Conservation (phyloP, 2,329 filamentous ascomycete genomes). For the Trichophyton benhamiae region DNA sequence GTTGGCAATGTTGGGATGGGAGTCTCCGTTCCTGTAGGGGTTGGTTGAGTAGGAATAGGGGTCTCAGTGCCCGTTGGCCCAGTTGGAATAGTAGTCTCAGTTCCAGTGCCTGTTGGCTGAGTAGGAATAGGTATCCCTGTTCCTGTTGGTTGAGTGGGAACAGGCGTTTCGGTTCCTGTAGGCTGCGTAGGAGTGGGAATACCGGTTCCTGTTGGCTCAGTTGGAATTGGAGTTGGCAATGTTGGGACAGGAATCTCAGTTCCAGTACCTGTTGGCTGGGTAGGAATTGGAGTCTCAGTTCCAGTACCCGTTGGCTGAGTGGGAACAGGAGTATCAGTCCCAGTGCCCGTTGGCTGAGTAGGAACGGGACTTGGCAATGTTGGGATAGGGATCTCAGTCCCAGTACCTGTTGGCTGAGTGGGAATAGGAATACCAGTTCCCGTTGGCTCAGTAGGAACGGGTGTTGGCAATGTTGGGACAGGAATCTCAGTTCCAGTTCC, state of each 20-base stretch:
- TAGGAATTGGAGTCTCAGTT: not conserved
- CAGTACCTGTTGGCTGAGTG: not conserved
- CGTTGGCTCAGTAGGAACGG: not conserved
- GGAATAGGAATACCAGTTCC: too few relatives aligned
- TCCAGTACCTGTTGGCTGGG: too few relatives aligned
- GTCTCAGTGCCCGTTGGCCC: not conserved
- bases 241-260: too few relatives aligned
- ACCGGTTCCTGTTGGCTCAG: not conserved
- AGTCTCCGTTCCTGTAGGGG: too few relatives aligned
- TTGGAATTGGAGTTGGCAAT: not conserved
- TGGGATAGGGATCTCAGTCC: not conserved
- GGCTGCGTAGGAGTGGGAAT: not conserved
- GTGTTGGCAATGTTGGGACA: too few relatives aligned
- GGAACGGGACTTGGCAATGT: not conserved
- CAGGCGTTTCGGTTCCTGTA: not conserved
- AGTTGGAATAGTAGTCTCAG: not conserved
- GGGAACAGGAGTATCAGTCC: too few relatives aligned
- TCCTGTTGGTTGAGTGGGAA: not conserved
- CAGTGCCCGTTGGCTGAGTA: not conserved
- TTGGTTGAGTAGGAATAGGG: not conserved
- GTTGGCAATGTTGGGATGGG: too few relatives aligned
- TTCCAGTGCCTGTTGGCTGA: not conserved
- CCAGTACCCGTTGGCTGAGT: not conserved
- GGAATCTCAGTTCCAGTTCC: too few relatives aligned
- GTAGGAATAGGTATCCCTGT: not conserved